Evolutionary conservation across 768 basidiomycete species (phyloP).

Genomic region (Tulasnella sp.): DNA sequence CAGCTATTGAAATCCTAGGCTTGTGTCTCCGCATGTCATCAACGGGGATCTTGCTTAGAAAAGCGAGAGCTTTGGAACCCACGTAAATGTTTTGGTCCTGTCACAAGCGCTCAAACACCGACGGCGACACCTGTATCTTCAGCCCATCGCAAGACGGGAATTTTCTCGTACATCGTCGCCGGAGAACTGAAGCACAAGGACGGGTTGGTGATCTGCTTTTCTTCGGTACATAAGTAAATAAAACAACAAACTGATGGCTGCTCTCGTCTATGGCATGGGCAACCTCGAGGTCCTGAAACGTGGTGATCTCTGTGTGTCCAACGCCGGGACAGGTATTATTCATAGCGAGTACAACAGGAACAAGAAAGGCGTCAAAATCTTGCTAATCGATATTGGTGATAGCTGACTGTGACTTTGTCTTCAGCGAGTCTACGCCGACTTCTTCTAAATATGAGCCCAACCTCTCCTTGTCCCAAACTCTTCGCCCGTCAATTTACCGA

Average conservation of each 20-base stretch:
- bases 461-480: constrained; percentile 69
- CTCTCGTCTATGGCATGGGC: constrained; percentile 42
- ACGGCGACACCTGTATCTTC: no score
- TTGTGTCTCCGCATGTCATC: constrained; percentile 73
- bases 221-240: no score
- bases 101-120: no score
- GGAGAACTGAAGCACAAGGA: constrained; percentile 60
- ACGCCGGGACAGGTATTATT: constrained; percentile 81
- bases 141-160: constrained; percentile 75
- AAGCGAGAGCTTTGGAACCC: constrained; percentile 72
- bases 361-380: constrained; percentile 8
- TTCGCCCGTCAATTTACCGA: constrained; percentile 82
- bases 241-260: no score
- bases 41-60: constrained; percentile 85
- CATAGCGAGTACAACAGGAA: constrained; percentile 63
- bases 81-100: constrained; percentile 28
- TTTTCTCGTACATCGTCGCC: constrained; percentile 75
- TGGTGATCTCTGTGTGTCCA: constrained; percentile 85
- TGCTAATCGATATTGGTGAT: neutral
- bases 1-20: constrained; percentile 47
- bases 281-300: constrained; percentile 82
- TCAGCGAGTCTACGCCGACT: neutral
- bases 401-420: no score
- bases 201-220: no score
- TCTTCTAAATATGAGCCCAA: constrained; percentile 17